Evolutionary conservation across 139 green algal species (phyloP), one percentile per base, ranked within the genome.

Genomic region (Deuterostichococcus epilithicus): DNA sequence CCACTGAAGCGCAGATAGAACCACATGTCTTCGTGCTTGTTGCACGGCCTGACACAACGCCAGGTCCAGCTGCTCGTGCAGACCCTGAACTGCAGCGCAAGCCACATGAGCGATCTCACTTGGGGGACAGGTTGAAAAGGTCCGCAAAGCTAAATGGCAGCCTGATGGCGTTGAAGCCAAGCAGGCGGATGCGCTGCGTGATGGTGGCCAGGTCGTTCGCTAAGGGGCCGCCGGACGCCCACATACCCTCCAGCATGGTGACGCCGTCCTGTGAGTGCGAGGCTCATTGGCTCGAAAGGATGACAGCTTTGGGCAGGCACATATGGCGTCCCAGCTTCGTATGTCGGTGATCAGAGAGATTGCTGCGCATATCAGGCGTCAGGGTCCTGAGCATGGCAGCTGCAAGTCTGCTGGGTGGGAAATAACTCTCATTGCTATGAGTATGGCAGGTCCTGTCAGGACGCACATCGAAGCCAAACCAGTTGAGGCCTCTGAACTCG

Each of bases 91-190:
- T n/a, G n/a, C n/a, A n/a, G n/a, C n/a, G n/a, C 8, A 52, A 63
- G 52, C 28, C 52, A 63, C 52, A 63, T 13, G 8, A 20, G 18
- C 26, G 18, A 3, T 13, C 52, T 13, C 18, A 63, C 34, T 75
- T 71, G 6, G 78, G 78, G 28, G 67, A n/a, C 42, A 60, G 52
- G 68, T 81, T 39, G 13, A 44, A 67, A 5, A 72, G 60, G 38
- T 72, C 74, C 35, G 38, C 23, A 28, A 79, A 45, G 74, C 45
- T 72, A 72, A 87, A 85, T 0, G 83, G 80, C 44, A 88, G 52
- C 20, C 84, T 65, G 4, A 89, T 60, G 30, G 84, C 76, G 52
- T 88, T 88, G 81, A 85, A 88, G 58, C 84, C 81, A 34, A 88
- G 78, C 72, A 88, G 81, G 70, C 86, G 83, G 34, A 87, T 78